phyloP scores from a whole-genome alignment of 192 early-diverging fungal species.

The Rhizophagus prolifer region DNA sequence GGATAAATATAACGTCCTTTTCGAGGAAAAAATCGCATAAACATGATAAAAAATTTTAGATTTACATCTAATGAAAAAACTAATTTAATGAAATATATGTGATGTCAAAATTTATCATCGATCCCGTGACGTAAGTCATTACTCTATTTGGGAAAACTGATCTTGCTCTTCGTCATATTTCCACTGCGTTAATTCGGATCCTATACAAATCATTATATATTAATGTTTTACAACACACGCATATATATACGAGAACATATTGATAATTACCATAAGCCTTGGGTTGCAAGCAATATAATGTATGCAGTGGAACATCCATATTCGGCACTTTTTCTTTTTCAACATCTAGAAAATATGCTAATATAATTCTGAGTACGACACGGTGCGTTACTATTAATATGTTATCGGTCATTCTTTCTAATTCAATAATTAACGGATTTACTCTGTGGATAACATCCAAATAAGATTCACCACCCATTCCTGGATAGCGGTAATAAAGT shows the following conservation, averaged over 20 bases:
- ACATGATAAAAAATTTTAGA: neutral
- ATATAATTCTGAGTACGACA: constrained; percentile 85
- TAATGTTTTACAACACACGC: too few relatives aligned
- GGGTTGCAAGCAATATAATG: constrained; percentile 77
- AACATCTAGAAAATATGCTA: constrained; percentile 88
- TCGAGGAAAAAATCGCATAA: neutral
- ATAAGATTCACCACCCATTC: constrained; percentile 94
- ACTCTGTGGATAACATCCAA: constrained; percentile 92
- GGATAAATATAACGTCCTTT: neutral
- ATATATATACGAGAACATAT: too few relatives aligned
- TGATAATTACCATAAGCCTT: constrained; percentile 74
- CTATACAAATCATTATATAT: neutral
- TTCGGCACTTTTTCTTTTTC: constrained; percentile 78
- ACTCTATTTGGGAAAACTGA: constrained; percentile 35
- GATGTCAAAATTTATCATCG: too few relatives aligned
- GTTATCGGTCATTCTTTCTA: constrained; percentile 88
- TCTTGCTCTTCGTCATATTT: constrained; percentile 37
- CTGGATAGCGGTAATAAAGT: constrained; percentile 92
- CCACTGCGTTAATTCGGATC: constrained; percentile 11
- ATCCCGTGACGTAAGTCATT: neutral
- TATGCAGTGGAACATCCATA: constrained; percentile 78
- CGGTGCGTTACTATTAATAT: constrained; percentile 90
- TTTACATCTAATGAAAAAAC: too few relatives aligned
- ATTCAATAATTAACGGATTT: constrained; percentile 90
- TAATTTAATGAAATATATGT: too few relatives aligned